phyloP scores from a whole-genome alignment of 805 yeast genomes.

The Metschnikowia matae region DNA sequence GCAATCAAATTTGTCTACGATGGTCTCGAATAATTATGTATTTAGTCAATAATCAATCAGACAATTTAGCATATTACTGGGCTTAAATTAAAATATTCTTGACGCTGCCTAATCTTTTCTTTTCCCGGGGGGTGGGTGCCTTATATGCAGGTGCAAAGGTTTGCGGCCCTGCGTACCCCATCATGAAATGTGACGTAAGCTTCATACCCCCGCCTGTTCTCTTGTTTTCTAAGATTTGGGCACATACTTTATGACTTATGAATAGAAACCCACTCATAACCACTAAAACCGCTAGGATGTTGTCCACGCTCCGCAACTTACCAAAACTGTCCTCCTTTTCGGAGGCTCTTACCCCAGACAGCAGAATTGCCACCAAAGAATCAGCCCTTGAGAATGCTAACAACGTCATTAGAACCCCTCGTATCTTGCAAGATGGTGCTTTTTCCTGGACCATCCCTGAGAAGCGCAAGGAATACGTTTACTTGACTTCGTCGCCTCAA shows the following conservation, averaged over 20 bases:
- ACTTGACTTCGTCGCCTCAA: slow-evolving; percentile 52
- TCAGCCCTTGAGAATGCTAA: slow-evolving; percentile 28
- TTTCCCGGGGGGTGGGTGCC: no score
- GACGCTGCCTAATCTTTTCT: no score
- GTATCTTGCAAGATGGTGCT: slow-evolving; percentile 50
- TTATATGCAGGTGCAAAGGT: neutral
- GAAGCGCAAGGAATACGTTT: slow-evolving; percentile 46
- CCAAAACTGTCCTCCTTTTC: slow-evolving; percentile 32
- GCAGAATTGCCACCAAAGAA: slow-evolving; percentile 21
- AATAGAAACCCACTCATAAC: neutral
- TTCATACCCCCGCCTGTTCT: neutral
- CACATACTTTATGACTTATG: neutral
- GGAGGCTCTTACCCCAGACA: slow-evolving; percentile 27
- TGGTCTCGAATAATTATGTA: neutral
- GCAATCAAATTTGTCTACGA: slow-evolving; percentile 19
- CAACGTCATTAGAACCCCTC: slow-evolving; percentile 33
- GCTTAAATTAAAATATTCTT: no score
- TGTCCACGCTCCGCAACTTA: slow-evolving; percentile 23
- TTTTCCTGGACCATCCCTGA: slow-evolving; percentile 76
- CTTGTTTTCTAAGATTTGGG: neutral
- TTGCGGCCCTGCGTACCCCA: neutral
- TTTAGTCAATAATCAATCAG: no score
- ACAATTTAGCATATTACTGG: no score
- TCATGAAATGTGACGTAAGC: neutral
- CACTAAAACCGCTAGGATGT: slow-evolving; percentile 5